Evolutionary conservation across 2,329 filamentous ascomycete genomes (phyloP), one percentile per base, ranked within the genome.

Genomic region (Pseudonectria foliicola): DNA sequence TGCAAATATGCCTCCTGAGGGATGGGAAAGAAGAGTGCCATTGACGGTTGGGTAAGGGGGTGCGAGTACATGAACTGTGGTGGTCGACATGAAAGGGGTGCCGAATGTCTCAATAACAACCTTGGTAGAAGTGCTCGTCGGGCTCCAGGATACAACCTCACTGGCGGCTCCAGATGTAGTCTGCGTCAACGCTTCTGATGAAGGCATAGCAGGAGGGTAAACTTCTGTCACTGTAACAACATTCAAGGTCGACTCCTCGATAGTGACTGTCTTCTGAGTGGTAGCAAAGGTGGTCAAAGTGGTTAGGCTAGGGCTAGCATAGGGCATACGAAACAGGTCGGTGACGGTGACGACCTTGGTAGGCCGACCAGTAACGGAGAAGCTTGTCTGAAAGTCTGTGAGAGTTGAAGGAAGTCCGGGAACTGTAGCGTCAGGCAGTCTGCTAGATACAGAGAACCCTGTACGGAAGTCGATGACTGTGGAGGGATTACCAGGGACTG

Each of bases 51-150:
- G 42, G 43, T 54, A 56, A 7, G 48, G 53, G 29, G 48, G 43
- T 3, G 44, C 31, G 3, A 47, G 43, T 14, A 59, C 46, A 37
- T 50, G 51, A 38, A 61, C 47, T 11, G 57, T 62, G n/a, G 50
- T 57, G 37, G 56, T 59, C 16, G 50, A 49, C 15, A 54, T 52
- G 8, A 44, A 41, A 6, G 50, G 41, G 23, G 48, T 38, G 13
- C 53, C 54, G 24, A 30, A 42, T n/a, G 55, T 60, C 31, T 52
- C 45, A 24, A 59, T 63, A 34, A 59, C 45, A 18, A 54, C 48
- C 33, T 50, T 31, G 13, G 58, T 62, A 40, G 50, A 40, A 12
- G 53, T 61, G 39, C 46, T 50, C n/a, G 42, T 44, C 8, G 52
- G 38, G 23, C 26, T 29, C 4, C 35, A 39, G 18, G 50, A 48